Evolutionary conservation across 495 filamentous ascomycete species (phyloP).

Genomic region (Rhypophila decipiens): DNA sequence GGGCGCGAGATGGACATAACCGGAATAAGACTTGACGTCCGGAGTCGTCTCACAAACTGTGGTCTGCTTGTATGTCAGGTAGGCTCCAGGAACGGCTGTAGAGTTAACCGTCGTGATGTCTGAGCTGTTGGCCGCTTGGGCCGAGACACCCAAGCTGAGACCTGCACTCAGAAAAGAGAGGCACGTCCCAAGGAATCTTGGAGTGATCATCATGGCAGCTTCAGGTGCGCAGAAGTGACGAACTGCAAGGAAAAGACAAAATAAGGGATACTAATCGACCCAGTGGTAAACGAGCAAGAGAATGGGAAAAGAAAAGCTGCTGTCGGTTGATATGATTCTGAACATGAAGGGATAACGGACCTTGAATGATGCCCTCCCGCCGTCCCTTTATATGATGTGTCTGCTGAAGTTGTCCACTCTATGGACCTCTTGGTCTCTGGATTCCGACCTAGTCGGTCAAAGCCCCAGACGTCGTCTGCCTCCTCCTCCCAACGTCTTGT

Average conservation of each 20-base stretch:
- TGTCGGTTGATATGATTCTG: too few species aligned
- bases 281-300: neutral
- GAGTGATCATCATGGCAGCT: neutral
- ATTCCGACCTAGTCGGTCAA: too few species aligned
- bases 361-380: too few species aligned
- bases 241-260: neutral
- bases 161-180: too few species aligned
- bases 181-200: too few species aligned
- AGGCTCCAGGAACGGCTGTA: neutral
- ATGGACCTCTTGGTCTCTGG: too few species aligned
- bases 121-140: neutral
- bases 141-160: neutral
- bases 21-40: slow-evolving; percentile 36
- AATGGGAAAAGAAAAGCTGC: too few species aligned
- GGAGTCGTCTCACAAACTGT: slow-evolving; percentile 21
- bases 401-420: too few species aligned
- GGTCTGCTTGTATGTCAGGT: slow-evolving; percentile 4
- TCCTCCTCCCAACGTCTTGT: too few species aligned
- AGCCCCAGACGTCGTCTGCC: too few species aligned
- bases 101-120: neutral
- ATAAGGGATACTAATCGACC: neutral
- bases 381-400: too few species aligned
- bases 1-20: slow-evolving; percentile 40
- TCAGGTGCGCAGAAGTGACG: neutral
- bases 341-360: too few species aligned